phyloP scores from a whole-genome alignment of 352 stramenopile species.

The Phytophthora foliorum region DNA sequence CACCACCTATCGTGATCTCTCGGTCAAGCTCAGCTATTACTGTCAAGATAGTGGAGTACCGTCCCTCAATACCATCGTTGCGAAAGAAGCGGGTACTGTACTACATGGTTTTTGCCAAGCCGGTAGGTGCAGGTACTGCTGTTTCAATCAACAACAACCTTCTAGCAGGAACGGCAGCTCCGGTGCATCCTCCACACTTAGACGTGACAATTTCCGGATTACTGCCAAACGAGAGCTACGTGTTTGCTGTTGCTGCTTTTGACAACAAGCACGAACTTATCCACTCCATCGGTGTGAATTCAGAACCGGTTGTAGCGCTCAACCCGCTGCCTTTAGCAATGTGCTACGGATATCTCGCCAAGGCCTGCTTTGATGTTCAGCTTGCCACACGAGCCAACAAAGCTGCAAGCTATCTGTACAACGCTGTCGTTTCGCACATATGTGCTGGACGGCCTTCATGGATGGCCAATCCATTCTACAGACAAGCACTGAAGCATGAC shows the following conservation, averaged over 20 bases:
- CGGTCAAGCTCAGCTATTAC: slow-evolving; percentile 66
- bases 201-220: slow-evolving; percentile 62
- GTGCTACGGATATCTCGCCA: slow-evolving; percentile 81
- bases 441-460: slow-evolving; percentile 45
- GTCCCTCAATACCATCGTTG: slow-evolving; percentile 31
- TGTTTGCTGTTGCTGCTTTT: slow-evolving; percentile 87
- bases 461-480: slow-evolving; percentile 71
- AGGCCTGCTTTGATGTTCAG: slow-evolving; percentile 51
- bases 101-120: slow-evolving; percentile 87
- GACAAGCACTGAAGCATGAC: slow-evolving; percentile 58
- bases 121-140: slow-evolving; percentile 69
- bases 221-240: slow-evolving; percentile 78
- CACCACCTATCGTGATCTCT: slow-evolving; percentile 57
- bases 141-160: slow-evolving; percentile 83
- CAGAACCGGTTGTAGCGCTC: slow-evolving; percentile 63
- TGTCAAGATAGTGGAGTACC: slow-evolving; percentile 55
- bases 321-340: slow-evolving; percentile 71
- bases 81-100: slow-evolving; percentile 55
- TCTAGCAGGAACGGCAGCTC: slow-evolving; percentile 66
- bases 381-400: slow-evolving; percentile 40
- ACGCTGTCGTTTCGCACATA: slow-evolving; percentile 49
- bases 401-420: slow-evolving; percentile 61
- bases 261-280: slow-evolving; percentile 73
- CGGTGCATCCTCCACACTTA: slow-evolving; percentile 40
- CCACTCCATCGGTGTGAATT: slow-evolving; percentile 72